Conservation (phyloP, 495 filamentous ascomycete species). For the Penicillium cataractarum region DNA sequence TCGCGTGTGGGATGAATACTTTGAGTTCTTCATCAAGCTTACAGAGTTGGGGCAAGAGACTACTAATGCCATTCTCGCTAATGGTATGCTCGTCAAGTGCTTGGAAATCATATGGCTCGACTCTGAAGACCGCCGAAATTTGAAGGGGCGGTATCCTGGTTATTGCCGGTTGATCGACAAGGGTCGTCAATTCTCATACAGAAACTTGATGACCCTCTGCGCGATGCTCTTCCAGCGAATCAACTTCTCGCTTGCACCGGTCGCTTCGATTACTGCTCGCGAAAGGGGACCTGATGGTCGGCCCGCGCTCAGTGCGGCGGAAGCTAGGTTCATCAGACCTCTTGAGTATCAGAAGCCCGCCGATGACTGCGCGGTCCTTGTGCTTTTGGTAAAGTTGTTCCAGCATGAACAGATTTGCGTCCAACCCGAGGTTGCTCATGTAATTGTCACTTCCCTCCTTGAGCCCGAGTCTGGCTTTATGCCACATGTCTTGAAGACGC, state of each 20-base stretch:
- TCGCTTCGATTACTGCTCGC: slow-evolving; percentile 34
- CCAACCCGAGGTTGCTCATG: slow-evolving; percentile 28
- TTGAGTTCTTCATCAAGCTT: slow-evolving; percentile 66
- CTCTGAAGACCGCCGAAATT: slow-evolving; percentile 50
- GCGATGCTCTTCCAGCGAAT: slow-evolving; percentile 43
- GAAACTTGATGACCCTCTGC: slow-evolving; percentile 50
- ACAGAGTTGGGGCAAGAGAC: slow-evolving; percentile 59
- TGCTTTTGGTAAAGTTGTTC: slow-evolving; percentile 51
- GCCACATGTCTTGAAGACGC: slow-evolving; percentile 45
- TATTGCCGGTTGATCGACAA: slow-evolving; percentile 62
- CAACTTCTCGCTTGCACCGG: slow-evolving; percentile 40
- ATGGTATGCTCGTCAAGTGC: slow-evolving; percentile 57
- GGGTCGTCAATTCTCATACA: slow-evolving; percentile 50
- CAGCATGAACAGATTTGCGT: slow-evolving; percentile 32
- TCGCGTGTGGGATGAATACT: slow-evolving; percentile 81
- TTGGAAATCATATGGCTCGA: slow-evolving; percentile 68
- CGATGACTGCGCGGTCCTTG: slow-evolving; percentile 36
- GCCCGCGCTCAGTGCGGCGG: slow-evolving; percentile 45
- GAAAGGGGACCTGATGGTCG: slow-evolving; percentile 27
- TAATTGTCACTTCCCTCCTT: slow-evolving; percentile 47
- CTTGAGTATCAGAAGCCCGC: slow-evolving; percentile 30
- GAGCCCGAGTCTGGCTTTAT: slow-evolving; percentile 51
- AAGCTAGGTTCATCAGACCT: slow-evolving; percentile 38
- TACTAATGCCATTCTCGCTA: slow-evolving; percentile 55
- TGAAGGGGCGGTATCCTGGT: slow-evolving; percentile 53